phyloP scores from a whole-genome alignment of 1,284 basidiomycete species.

The Ganoderma meredithae region DNA sequence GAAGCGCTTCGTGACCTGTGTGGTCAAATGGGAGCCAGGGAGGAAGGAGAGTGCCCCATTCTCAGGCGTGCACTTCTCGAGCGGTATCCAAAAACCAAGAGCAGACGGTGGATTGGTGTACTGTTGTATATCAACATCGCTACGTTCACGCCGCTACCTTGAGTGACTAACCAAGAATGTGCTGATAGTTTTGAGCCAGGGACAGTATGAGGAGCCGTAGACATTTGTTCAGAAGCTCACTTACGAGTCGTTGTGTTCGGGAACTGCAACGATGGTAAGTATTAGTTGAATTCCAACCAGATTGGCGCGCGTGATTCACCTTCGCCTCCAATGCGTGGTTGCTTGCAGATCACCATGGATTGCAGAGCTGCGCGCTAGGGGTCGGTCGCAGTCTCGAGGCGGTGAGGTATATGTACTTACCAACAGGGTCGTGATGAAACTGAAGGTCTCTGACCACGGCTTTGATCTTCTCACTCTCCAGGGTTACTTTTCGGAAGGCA shows the following conservation, averaged over 20 bases:
- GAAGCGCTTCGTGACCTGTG: constrained; percentile 82
- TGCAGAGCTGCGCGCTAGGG: constrained; percentile 71
- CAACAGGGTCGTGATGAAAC: constrained; percentile 85
- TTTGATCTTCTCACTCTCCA: constrained; percentile 76
- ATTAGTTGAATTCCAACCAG: neutral
- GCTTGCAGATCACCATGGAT: constrained; percentile 95
- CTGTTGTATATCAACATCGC: constrained; percentile 47
- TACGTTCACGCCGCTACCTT: neutral
- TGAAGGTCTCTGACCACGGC: constrained; percentile 76
- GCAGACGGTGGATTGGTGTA: constrained; percentile 93
- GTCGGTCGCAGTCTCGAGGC: neutral
- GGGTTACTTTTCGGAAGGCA: constrained; percentile 77
- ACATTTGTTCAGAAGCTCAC: constrained; percentile 41
- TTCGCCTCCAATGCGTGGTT: constrained; percentile 88
- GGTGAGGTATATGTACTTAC: constrained; percentile 46
- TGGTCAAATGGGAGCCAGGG: constrained; percentile 86
- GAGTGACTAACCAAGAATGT: constrained; percentile 70
- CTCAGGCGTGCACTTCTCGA: constrained; percentile 84
- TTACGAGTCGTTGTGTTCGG: constrained; percentile 85
- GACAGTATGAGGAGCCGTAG: neutral
- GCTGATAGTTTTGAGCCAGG: constrained; percentile 45
- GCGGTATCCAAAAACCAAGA: constrained; percentile 94
- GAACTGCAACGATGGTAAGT: constrained; percentile 52
- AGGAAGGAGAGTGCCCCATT: constrained; percentile 94
- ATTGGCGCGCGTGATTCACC: constrained; percentile 51